Evolutionary conservation across 148 eudicot species (phyloP).

Genomic region (Talinum fruticosum): DNA sequence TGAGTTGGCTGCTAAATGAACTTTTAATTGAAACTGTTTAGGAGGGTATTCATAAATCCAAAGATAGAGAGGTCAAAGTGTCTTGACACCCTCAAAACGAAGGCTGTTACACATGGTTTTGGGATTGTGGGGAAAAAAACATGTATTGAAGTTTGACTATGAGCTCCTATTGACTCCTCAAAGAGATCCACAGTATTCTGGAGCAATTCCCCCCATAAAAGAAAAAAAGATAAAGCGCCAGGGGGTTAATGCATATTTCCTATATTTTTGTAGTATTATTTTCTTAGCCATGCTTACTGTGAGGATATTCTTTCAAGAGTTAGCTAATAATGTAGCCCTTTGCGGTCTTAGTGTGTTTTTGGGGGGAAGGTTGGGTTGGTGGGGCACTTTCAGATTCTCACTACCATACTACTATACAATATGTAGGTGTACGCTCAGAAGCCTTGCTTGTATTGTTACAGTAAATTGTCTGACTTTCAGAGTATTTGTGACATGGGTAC

Average conservation of each 20-base stretch:
- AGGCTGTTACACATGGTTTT: neutral
- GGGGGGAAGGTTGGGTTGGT: no score
- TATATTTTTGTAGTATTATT: no score
- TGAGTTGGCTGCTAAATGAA: neutral
- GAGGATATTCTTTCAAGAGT: neutral
- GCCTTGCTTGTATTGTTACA: conserved; percentile 16
- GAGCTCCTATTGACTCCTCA: neutral
- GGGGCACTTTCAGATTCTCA: neutral
- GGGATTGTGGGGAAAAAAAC: neutral
- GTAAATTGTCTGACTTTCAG: conserved; percentile 13
- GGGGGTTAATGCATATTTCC: neutral
- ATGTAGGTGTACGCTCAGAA: conserved; percentile 1
- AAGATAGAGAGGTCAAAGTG: no score
- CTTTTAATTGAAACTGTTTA: no score
- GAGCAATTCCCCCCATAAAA: neutral
- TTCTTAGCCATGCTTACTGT: neutral
- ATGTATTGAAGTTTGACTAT: neutral
- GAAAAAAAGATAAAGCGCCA: no score
- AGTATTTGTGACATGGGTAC: conserved; percentile 8
- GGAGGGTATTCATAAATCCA: neutral
- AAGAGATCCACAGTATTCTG: neutral
- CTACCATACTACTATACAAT: neutral
- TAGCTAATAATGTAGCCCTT: neutral
- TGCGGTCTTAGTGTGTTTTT: conserved; percentile 3
- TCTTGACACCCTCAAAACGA: neutral